Conservation (phyloP, 2,329 filamentous ascomycete genomes). For the Sporothrix variecibatus region DNA sequence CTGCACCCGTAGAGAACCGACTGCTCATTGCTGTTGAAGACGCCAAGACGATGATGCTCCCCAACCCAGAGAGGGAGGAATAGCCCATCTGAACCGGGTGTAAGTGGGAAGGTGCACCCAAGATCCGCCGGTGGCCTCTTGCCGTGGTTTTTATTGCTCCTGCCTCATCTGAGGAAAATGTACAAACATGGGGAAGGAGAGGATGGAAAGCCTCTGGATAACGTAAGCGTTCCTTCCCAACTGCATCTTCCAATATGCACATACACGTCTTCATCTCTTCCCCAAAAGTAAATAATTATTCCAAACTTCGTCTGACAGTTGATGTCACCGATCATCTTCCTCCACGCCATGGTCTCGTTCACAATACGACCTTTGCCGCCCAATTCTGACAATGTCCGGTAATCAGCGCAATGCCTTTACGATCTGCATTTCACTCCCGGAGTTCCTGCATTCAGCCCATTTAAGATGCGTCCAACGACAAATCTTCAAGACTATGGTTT, state of each 20-base stretch:
- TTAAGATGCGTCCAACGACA: not conserved
- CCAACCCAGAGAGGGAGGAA: not conserved
- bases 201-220: not conserved
- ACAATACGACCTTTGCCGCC: too few species aligned
- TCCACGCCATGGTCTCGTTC: not conserved
- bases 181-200: not conserved
- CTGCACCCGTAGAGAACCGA: not conserved
- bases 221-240: not conserved
- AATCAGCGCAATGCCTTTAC: not conserved
- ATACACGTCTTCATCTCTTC: not conserved
- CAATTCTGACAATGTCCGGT: not conserved
- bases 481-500: not conserved
- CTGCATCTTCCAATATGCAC: not conserved
- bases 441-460: not conserved
- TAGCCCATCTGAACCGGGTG: not conserved
- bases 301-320: not conserved
- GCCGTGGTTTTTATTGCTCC: not conserved
- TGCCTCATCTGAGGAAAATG: not conserved
- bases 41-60: not conserved
- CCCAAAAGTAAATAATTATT: not conserved
- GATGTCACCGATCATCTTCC: too few species aligned
- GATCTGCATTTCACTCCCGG: not conserved
- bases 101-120: constrained; percentile 4
- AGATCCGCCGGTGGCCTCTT: not conserved
- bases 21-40: not conserved